phyloP scores from a whole-genome alignment of 495 filamentous ascomycete genomes.

The Massariosphaeria phaeospora region DNA sequence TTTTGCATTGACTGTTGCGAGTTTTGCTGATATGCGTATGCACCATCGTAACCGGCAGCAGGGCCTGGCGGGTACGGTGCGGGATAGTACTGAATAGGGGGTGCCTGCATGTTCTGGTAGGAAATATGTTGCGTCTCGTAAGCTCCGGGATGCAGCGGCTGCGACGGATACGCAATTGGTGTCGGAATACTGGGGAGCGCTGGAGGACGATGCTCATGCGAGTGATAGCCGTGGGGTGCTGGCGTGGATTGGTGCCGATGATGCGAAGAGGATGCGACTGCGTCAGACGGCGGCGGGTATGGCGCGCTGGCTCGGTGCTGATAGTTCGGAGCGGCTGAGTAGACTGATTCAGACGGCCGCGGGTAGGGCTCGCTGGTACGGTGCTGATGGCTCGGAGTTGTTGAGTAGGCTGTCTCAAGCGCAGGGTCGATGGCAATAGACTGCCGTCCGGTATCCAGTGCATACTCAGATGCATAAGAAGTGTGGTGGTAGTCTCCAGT shows the following conservation, averaged over 20 bases:
- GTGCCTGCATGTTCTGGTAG: conserved; percentile 4
- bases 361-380: conserved; percentile 12
- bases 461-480: neutral
- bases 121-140: conserved; percentile 4
- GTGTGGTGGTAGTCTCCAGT: conserved; percentile 2
- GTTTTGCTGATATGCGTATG: neutral
- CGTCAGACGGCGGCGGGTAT: neutral
- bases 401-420: neutral
- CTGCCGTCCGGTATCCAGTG: neutral
- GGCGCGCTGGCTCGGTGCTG: conserved; percentile 20
- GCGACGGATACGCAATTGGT: neutral
- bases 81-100: neutral
- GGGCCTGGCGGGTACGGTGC: neutral
- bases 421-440: conserved; percentile 5
- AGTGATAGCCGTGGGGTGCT: conserved; percentile 1
- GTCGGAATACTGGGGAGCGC: neutral
- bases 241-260: conserved; percentile 21
- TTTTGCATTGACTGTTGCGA: conserved; percentile 11
- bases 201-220: neutral
- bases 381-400: conserved; percentile 5
- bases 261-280: conserved; percentile 3
- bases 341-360: neutral
- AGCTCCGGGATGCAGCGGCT: neutral
- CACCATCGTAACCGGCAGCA: neutral
- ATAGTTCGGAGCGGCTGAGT: conserved; percentile 1